Evolutionary conservation across 371 early-diverging fungal species (phyloP).

Genomic region (Mucor sp.): DNA sequence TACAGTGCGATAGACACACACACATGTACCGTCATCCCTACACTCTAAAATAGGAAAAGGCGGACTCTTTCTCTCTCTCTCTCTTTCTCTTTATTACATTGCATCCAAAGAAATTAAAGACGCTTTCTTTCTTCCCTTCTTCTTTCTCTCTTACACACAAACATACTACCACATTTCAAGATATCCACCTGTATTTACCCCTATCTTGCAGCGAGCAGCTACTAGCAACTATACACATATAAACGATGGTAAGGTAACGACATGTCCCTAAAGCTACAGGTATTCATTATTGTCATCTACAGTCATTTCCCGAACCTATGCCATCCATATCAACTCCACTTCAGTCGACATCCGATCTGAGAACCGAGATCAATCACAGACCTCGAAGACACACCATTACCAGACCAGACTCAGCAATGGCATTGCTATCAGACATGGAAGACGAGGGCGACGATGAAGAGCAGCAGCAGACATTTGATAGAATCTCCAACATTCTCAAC

Average conservation of each 20-base stretch:
- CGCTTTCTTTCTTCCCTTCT: not conserved
- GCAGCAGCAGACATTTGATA: constrained; percentile 40
- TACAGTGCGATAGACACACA: not conserved
- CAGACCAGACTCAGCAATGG: constrained; percentile 45
- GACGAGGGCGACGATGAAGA: constrained; percentile 28
- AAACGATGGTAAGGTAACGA: constrained; percentile 11
- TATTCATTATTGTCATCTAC: not conserved
- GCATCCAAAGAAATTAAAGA: not conserved
- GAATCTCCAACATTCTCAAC: constrained; percentile 44
- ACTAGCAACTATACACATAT: not conserved
- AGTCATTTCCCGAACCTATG: constrained; percentile 27
- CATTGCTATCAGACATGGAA: constrained; percentile 33
- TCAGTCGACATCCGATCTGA: constrained; percentile 3
- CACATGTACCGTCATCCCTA: constrained; percentile 6
- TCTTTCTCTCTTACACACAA: not conserved
- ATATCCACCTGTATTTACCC: not conserved
- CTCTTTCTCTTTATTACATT: too few relatives aligned
- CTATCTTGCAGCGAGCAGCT: not conserved
- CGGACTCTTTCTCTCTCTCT: constrained; percentile 1
- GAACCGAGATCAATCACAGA: constrained; percentile 5
- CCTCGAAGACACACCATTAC: constrained; percentile 42
- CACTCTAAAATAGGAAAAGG: constrained; percentile 1
- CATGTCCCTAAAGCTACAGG: not conserved
- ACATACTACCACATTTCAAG: not conserved
- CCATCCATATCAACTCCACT: constrained; percentile 33